Evolutionary conservation across 352 stramenopile species (phyloP).

Genomic region (Pythium folliculosum): DNA sequence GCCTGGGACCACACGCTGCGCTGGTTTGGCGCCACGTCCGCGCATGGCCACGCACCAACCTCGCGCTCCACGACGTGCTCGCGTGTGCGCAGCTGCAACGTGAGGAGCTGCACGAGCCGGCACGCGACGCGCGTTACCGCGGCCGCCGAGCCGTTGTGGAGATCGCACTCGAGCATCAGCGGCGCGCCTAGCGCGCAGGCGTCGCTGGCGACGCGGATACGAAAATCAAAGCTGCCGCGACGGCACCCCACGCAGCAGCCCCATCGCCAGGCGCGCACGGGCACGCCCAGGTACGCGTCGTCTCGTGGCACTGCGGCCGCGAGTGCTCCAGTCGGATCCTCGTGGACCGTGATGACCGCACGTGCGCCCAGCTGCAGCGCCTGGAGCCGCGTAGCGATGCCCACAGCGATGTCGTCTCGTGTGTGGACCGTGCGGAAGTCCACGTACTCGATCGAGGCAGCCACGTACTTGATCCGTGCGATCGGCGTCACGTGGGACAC

Average conservation of each 20-base stretch:
- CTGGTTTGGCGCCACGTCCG: not conserved
- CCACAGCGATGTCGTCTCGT: not conserved
- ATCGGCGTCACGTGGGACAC: not conserved
- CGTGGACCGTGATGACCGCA: not conserved
- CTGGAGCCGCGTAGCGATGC: not conserved
- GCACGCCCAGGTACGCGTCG: not conserved
- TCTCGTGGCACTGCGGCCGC: not conserved
- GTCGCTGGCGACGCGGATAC: not conserved
- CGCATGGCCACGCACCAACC: not conserved
- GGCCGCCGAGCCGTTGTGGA: not conserved
- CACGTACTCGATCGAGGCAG: not conserved
- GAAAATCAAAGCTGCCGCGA: not conserved
- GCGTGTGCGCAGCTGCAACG: not conserved
- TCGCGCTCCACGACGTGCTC: not conserved
- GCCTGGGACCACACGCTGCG: not conserved
- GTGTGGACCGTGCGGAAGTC: not conserved
- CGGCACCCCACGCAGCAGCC: too few relatives aligned
- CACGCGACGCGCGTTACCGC: not conserved
- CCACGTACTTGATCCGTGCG: not conserved
- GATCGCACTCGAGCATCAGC: not conserved
- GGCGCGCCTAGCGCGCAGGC: not conserved
- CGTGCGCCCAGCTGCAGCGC: not conserved
- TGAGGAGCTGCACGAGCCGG: not conserved
- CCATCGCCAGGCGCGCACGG: not conserved
- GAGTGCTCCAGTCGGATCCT: not conserved